These are phyloP conservation scores for Aspergillus tanneri DNA, from an alignment of 2,329 filamentous ascomycete genomes.

Conservation along the genomic window DNA sequence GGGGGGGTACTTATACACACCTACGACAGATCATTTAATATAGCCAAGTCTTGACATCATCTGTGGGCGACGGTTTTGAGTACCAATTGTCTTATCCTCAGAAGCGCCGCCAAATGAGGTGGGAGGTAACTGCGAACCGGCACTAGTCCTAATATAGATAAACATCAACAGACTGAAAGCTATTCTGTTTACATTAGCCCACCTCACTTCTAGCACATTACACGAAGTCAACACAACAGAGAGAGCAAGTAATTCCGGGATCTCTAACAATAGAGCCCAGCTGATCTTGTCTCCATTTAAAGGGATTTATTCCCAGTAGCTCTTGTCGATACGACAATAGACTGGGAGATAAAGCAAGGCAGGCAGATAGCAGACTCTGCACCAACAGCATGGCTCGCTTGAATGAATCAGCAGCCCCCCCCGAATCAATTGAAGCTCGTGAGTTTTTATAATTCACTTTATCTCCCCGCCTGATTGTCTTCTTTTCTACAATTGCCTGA, in stretches of 20 bases:
- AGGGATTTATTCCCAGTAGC: no score
- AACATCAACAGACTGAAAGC: slow-evolving; percentile 38
- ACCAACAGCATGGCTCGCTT: slow-evolving; percentile 47
- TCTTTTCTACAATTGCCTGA: background rate
- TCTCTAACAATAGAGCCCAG: no score
- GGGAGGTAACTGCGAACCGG: background rate
- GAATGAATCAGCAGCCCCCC: slow-evolving; percentile 46
- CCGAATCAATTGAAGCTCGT: slow-evolving; percentile 51
- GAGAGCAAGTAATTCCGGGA: no score
- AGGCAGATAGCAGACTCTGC: slow-evolving; percentile 1
- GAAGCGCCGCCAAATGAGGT: no score
- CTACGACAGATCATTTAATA: no score
- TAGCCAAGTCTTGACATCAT: background rate
- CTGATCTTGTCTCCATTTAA: no score
- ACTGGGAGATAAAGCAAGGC: background rate
- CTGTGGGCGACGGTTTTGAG: background rate
- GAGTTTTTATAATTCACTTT: slow-evolving; percentile 23
- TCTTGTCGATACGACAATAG: no score
- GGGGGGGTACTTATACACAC: no score
- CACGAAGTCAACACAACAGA: no score
- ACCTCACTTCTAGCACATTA: background rate
- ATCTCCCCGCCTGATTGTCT: background rate
- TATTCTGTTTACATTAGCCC: slow-evolving; percentile 16
- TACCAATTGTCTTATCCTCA: background rate
- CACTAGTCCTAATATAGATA: slow-evolving; percentile 35